phyloP scores from a whole-genome alignment of 23 red algal genomes.

The Agarophyton chilense region DNA sequence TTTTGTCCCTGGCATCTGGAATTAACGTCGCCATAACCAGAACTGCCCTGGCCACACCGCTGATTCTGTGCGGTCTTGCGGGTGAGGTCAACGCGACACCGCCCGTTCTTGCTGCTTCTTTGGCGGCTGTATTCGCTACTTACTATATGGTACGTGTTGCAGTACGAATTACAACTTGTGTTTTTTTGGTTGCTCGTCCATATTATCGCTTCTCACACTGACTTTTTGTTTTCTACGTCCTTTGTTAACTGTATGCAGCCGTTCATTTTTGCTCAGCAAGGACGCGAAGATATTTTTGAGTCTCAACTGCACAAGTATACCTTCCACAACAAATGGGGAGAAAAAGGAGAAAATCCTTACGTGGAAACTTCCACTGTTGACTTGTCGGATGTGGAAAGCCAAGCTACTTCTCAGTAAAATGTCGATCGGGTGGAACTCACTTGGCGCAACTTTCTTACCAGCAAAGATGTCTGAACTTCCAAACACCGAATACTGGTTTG shows the following conservation, averaged over 20 bases:
- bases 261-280: constrained; percentile 68
- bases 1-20: constrained; percentile 71
- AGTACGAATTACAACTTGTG: too few species aligned
- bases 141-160: constrained; percentile 90
- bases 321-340: constrained; percentile 42
- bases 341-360: not conserved
- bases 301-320: constrained; percentile 65
- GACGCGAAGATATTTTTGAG: constrained; percentile 75
- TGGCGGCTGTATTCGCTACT: constrained; percentile 64
- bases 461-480: not conserved
- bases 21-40: constrained; percentile 90
- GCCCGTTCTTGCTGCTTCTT: constrained; percentile 61
- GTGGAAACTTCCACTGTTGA: not conserved
- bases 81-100: constrained; percentile 77
- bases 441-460: not conserved
- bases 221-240: not conserved
- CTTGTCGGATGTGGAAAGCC: constrained; percentile 7
- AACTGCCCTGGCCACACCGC: constrained; percentile 74
- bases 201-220: too few species aligned
- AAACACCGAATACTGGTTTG: too few species aligned
- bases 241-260: constrained; percentile 29
- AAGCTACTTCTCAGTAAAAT: not conserved
- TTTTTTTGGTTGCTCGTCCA: too few species aligned
- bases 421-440: too few species aligned
- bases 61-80: constrained; percentile 77